phyloP scores from a whole-genome alignment of 1,139 yeast species.

The Debaryomyces subglobosus region DNA sequence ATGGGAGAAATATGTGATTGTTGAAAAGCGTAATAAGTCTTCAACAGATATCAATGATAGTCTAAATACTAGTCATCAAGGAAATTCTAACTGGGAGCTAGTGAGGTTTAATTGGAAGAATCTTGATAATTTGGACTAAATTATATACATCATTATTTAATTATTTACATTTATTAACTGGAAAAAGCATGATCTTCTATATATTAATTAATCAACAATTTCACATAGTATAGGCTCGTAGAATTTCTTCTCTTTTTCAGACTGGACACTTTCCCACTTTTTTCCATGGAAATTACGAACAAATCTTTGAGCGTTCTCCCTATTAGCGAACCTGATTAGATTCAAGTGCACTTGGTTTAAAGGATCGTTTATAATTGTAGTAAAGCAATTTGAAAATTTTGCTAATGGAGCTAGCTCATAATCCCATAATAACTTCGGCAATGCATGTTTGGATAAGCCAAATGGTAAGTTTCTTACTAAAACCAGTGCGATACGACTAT shows the following conservation, averaged over 20 bases:
- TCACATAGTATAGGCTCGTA: constrained; percentile 47
- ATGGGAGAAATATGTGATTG: constrained; percentile 84
- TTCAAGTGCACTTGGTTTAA: constrained; percentile 28
- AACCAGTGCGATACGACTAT: constrained; percentile 25
- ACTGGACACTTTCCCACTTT: constrained; percentile 38
- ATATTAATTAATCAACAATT: constrained; percentile 25
- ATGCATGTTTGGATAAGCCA: constrained; percentile 36
- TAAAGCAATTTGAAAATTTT: constrained; percentile 21
- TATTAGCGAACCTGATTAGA: constrained; percentile 51
- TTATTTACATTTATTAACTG: not conserved
- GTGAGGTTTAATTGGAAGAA: constrained; percentile 80
- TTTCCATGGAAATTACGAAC: constrained; percentile 58
- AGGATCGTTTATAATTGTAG: constrained; percentile 31
- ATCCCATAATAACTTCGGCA: constrained; percentile 43
- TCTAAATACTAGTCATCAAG: not conserved
- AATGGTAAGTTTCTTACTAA: constrained; percentile 45
- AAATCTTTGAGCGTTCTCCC: constrained; percentile 55
- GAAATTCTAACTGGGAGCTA: constrained; percentile 52
- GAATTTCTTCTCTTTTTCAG: constrained; percentile 30
- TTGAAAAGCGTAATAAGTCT: constrained; percentile 34
- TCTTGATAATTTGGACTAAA: constrained; percentile 34
- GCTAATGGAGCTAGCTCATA: constrained; percentile 32
- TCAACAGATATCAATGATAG: not conserved
- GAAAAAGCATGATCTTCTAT: constrained; percentile 1
- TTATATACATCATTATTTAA: not conserved